Conservation (phyloP, 23 red algal species). For the Porphyridium purpureum region DNA sequence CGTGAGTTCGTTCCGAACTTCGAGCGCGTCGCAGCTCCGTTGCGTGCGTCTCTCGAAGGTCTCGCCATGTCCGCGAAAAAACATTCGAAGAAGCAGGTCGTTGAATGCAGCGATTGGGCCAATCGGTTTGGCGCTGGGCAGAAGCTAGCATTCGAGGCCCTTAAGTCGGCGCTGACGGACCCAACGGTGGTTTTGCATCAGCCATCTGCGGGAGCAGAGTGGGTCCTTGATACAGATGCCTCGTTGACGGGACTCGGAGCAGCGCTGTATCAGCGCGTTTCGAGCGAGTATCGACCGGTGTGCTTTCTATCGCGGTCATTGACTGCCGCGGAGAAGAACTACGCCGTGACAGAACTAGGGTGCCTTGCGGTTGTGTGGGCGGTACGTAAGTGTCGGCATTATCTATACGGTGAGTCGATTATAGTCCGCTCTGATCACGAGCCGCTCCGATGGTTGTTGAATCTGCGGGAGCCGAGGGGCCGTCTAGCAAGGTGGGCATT, state of each 20-base stretch:
- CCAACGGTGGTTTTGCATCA: conserved; percentile 8
- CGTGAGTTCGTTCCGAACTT: conserved; percentile 3
- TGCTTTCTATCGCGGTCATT: conserved; percentile 8
- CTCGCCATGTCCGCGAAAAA: not conserved
- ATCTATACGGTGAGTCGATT: conserved; percentile 1
- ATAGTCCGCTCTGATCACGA: conserved; percentile 12
- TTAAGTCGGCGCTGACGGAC: not conserved
- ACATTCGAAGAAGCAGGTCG: not conserved
- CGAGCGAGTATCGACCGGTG: not conserved
- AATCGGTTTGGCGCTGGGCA: too few relatives aligned
- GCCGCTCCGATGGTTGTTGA: conserved; percentile 2
- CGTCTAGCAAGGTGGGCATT: not conserved
- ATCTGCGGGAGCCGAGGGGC: not conserved
- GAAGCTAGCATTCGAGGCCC: not conserved
- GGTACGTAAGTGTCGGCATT: not conserved
- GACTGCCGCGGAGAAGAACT: not conserved
- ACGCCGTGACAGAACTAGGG: conserved; percentile 3
- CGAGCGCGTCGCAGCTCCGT: too few relatives aligned
- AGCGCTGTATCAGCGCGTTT: conserved; percentile 4
- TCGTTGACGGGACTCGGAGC: conserved; percentile 6
- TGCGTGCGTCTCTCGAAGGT: conserved; percentile 8
- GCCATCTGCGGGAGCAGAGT: not conserved
- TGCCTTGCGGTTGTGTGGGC: conserved; percentile 20
- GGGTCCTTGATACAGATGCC: conserved; percentile 13
- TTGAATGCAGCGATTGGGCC: not conserved